Evolutionary conservation across 1,139 yeast genomes (phyloP).

Genomic region (Citeromyces hawaiiensis): DNA sequence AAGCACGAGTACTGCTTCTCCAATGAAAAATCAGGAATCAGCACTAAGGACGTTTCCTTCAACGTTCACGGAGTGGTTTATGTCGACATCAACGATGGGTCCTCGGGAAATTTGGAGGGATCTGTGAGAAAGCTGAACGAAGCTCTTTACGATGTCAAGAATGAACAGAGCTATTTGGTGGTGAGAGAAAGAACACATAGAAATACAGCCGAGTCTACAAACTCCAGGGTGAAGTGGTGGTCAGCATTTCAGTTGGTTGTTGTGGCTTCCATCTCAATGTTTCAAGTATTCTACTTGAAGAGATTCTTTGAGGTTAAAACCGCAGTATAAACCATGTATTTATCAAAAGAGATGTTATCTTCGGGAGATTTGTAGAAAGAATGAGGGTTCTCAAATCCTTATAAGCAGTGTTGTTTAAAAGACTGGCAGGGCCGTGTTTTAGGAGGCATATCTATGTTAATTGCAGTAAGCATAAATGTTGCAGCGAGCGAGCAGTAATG

Average conservation of each 20-base stretch:
- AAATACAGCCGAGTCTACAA: conserved; percentile 96
- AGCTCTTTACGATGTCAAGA: conserved; percentile 74
- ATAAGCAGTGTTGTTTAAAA: too few relatives aligned
- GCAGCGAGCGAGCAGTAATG: too few relatives aligned
- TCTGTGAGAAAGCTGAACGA: conserved; percentile 71
- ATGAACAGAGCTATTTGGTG: conserved; percentile 86
- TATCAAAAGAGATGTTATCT: not conserved
- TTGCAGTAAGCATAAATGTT: too few relatives aligned
- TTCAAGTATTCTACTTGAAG: conserved; percentile 89
- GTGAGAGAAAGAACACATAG: conserved; percentile 96
- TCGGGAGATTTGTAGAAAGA: too few relatives aligned
- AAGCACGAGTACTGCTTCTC: conserved; percentile 84
- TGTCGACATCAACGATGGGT: conserved; percentile 74
- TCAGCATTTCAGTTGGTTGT: conserved; percentile 80
- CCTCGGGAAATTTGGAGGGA: conserved; percentile 71
- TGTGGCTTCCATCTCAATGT: conserved; percentile 74
- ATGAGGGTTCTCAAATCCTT: too few relatives aligned
- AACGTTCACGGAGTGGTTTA: conserved; percentile 90
- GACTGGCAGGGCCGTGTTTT: too few relatives aligned
- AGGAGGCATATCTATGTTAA: too few relatives aligned
- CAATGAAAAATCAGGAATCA: conserved; percentile 62
- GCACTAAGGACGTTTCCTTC: conserved; percentile 85
- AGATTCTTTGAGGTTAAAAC: conserved; percentile 93
- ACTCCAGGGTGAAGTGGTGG: conserved; percentile 98
- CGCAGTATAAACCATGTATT: conserved; percentile 36